Evolutionary conservation across 2,329 filamentous ascomycete genomes (phyloP), one percentile per base, ranked within the genome.

Genomic region (Blumeriella jaapii): DNA sequence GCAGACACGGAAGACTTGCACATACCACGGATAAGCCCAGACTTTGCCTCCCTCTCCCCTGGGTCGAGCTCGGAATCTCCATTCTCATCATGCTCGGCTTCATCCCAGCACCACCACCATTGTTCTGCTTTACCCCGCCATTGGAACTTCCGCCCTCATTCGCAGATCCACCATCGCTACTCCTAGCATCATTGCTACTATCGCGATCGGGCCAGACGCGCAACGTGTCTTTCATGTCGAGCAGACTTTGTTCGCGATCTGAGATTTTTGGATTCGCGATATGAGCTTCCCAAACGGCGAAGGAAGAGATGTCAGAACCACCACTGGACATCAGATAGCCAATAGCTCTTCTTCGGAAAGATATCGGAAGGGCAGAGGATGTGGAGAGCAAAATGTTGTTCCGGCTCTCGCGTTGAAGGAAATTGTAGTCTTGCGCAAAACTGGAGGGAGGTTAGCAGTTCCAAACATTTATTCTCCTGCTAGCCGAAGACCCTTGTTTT

Each of bases 161-260:
- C 25, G 18, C 17, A 28, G 31, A 28, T 6, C 31, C 34, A 9
- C 15, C 32, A 22, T 39, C 37, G 25, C 35, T 39, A 32, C 44
- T 43, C 31, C 44, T 34, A 17, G 31, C 39, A 43, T 48, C 44
- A 32, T 48, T 46, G 31, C 41, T 48, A 17, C 41, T 44, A 40
- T 46, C 46, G 18, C 28, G 15, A 33, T 37, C 44, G 9, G 9
- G 17, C 43, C 41, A 45, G 2, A 39, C 31, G 24, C 39, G 33
- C n/a, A 35, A 20, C 9, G 32, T 10, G 5, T 29, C n/a, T 14
- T n/a, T 17, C 39, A 41, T 42, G 31, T 44, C 36, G 16, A 31
- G 24, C 26, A 40, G 3, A n/a, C 34, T 42, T 20, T 15, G 16
- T 28, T 48, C 31, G 13, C 31, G 33, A 20, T 36, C 36, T 12